phyloP scores from a whole-genome alignment of 768 basidiomycete genomes.

The Postia placenta region DNA sequence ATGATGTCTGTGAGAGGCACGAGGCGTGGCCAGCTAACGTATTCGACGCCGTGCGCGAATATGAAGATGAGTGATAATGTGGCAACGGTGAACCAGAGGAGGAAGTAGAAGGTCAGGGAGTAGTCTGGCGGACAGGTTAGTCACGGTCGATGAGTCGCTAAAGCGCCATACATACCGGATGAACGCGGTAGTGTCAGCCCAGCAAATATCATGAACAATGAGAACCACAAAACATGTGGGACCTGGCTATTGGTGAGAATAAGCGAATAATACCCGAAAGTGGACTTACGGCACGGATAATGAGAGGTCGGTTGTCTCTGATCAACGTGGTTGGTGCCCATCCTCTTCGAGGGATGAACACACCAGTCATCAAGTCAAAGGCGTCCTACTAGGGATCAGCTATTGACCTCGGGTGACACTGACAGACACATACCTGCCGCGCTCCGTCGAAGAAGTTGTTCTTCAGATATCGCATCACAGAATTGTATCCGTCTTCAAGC shows the following conservation, averaged over 20 bases:
- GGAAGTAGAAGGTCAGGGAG: conserved; percentile 78
- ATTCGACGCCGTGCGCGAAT: conserved; percentile 81
- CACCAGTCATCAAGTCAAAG: conserved; percentile 89
- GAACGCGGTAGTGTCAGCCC: conserved; percentile 82
- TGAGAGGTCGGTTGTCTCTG: conserved; percentile 72
- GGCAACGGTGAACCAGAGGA: conserved; percentile 71
- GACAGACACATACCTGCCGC: conserved; percentile 51
- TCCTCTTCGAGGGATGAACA: conserved; percentile 79
- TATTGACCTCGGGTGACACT: not conserved
- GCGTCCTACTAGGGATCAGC: conserved; percentile 68
- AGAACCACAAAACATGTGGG: conserved; percentile 76
- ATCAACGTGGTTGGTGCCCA: conserved; percentile 66
- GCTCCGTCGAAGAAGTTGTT: conserved; percentile 97
- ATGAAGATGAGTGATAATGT: conserved; percentile 65
- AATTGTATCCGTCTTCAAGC: conserved; percentile 84
- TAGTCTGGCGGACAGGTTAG: conserved; percentile 48
- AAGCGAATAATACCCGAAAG: not conserved
- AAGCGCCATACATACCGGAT: conserved; percentile 54
- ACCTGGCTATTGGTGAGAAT: conserved; percentile 41
- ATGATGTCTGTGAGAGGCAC: conserved; percentile 74
- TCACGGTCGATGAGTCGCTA: too few relatives aligned
- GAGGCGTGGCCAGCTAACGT: conserved; percentile 91
- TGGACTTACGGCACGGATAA: conserved; percentile 73
- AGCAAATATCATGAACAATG: conserved; percentile 83
- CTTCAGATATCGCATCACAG: conserved; percentile 78